Conservation (phyloP, 1,284 basidiomycete genomes). For the Volvariella surrecta region DNA sequence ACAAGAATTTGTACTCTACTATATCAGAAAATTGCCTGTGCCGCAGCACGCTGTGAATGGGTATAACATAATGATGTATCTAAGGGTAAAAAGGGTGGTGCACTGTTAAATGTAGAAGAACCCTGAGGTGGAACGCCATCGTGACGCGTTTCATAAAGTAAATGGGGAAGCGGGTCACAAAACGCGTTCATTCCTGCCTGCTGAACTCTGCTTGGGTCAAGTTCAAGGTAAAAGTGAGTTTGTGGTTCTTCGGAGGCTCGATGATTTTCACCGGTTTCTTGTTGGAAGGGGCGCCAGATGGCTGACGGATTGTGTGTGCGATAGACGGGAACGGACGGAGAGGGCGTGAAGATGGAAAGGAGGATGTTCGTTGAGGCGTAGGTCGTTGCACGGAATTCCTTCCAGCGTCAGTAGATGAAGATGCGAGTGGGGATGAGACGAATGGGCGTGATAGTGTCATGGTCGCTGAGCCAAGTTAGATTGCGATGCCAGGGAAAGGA, state of each 20-base stretch:
- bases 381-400: constrained; percentile 17
- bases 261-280: constrained; percentile 56
- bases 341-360: constrained; percentile 63
- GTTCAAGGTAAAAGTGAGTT: constrained; percentile 61
- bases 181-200: constrained; percentile 64
- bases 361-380: constrained; percentile 31
- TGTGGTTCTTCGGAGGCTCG: constrained; percentile 63
- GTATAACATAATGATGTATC: no score
- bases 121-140: no score
- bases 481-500: constrained; percentile 1
- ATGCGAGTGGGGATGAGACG: constrained; percentile 57
- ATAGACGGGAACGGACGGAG: constrained; percentile 68
- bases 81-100: no score
- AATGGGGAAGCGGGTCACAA: no score
- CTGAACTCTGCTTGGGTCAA: constrained; percentile 75
- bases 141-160: no score
- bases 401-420: constrained; percentile 30
- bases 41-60: no score
- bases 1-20: no score
- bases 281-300: constrained; percentile 14
- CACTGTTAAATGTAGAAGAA: no score
- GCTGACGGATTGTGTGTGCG: constrained; percentile 28
- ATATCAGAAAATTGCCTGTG: no score
- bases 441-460: constrained; percentile 33
- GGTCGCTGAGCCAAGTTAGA: constrained; percentile 13